These are phyloP conservation scores for Huntiella omanensis DNA, from an alignment of 2,329 filamentous ascomycete genomes.

Conservation along the genomic window DNA sequence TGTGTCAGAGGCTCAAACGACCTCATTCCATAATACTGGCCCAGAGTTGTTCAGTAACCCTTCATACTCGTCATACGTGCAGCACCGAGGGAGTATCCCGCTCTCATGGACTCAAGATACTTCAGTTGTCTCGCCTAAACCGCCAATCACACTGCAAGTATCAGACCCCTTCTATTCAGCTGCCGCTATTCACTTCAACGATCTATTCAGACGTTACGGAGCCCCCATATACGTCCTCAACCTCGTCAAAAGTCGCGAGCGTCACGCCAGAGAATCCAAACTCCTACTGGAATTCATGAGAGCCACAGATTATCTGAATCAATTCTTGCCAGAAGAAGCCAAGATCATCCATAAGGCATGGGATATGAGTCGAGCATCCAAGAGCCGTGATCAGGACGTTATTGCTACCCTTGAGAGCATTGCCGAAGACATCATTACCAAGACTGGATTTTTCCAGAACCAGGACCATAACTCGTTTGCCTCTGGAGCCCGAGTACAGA, in stretches of 20 bases:
- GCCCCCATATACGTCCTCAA: conserved; percentile 84
- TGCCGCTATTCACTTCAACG: conserved; percentile 84
- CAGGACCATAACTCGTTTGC: conserved; percentile 48
- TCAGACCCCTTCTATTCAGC: conserved; percentile 90
- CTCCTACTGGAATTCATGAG: conserved; percentile 72
- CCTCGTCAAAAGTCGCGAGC: conserved; percentile 73
- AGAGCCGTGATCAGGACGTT: conserved; percentile 80
- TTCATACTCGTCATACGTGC: conserved; percentile 87
- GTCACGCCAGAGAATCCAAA: conserved; percentile 80
- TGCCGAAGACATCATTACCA: conserved; percentile 66
- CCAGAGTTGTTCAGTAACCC: conserved; percentile 72
- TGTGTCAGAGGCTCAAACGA: conserved; percentile 82
- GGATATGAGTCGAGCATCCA: conserved; percentile 95
- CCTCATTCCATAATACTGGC: conserved; percentile 85
- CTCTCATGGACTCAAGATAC: conserved; percentile 96
- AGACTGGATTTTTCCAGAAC: conserved; percentile 90
- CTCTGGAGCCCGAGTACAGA: conserved; percentile 49
- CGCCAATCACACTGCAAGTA: conserved; percentile 87
- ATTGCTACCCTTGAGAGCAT: conserved; percentile 82
- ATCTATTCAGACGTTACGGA: conserved; percentile 84
- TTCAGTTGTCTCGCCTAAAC: conserved; percentile 86
- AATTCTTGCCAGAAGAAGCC: conserved; percentile 67
- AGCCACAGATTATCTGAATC: conserved; percentile 81
- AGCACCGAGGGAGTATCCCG: conserved; percentile 91
- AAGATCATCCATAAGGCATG: conserved; percentile 89